Conservation (phyloP, 164 flowering plant genomes). For the Stephania cephalantha region DNA sequence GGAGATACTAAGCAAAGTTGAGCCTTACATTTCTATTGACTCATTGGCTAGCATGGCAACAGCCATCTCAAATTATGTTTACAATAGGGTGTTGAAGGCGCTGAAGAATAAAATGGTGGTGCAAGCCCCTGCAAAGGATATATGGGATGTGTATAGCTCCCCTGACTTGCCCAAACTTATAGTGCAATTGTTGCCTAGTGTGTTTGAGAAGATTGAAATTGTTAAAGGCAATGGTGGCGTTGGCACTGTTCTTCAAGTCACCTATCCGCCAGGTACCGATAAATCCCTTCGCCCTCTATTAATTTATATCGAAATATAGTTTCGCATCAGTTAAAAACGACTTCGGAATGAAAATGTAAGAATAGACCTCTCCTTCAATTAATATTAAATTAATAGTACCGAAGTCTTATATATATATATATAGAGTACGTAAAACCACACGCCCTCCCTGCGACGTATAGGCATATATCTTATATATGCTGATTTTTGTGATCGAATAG, state of each 20-base stretch:
- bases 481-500: too few relatives aligned
- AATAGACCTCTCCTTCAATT: too few relatives aligned
- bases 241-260: not conserved
- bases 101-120: not conserved
- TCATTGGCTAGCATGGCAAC: not conserved
- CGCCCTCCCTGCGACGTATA: too few relatives aligned
- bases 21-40: not conserved
- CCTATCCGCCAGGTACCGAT: not conserved
- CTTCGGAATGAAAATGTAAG: too few relatives aligned
- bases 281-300: too few relatives aligned
- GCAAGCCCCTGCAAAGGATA: not conserved
- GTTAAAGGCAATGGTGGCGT: constrained; percentile 8
- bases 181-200: not conserved
- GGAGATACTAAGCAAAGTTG: constrained; percentile 3
- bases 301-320: too few relatives aligned
- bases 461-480: too few relatives aligned
- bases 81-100: not conserved
- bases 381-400: too few relatives aligned
- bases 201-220: constrained; percentile 7
- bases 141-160: not conserved
- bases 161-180: not conserved
- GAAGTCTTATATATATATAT: too few relatives aligned
- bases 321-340: too few relatives aligned
- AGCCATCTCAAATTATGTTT: constrained; percentile 6
- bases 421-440: too few relatives aligned